Evolutionary conservation across 352 stramenopile species (phyloP).

Genomic region (Pythium monospermum): DNA sequence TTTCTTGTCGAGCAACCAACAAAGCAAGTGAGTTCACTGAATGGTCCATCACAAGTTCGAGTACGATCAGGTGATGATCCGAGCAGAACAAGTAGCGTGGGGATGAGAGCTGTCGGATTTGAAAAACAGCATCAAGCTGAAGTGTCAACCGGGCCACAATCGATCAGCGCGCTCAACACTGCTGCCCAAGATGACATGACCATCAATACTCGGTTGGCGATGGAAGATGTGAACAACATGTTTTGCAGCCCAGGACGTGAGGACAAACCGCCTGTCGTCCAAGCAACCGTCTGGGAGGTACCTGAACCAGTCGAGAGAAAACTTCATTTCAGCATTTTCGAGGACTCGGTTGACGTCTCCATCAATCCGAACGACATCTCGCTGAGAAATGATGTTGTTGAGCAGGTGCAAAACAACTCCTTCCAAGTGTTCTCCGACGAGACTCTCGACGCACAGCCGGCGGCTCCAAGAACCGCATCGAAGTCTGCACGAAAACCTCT

Average conservation of each 20-base stretch:
- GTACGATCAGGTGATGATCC: too few species aligned
- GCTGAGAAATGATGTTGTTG: conserved; percentile 32
- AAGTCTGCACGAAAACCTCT: conserved; percentile 53
- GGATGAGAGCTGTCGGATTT: too few species aligned
- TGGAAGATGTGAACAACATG: conserved; percentile 84
- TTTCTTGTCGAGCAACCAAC: too few species aligned
- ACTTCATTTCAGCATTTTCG: conserved; percentile 80
- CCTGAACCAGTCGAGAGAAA: conserved; percentile 75
- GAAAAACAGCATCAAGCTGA: neutral
- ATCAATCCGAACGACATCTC: conserved; percentile 47
- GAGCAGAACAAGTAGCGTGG: too few species aligned
- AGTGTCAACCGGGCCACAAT: neutral
- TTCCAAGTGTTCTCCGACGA: conserved; percentile 9
- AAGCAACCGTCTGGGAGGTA: conserved; percentile 39
- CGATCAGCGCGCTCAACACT: conserved; percentile 19
- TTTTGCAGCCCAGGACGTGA: conserved; percentile 74
- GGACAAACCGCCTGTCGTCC: conserved; percentile 18
- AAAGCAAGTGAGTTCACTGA: too few species aligned
- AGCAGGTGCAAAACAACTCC: conserved; percentile 21
- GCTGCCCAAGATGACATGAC: conserved; percentile 81
- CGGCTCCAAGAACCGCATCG: conserved; percentile 10
- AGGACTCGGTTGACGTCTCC: conserved; percentile 67
- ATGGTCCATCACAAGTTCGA: too few species aligned
- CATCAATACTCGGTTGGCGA: conserved; percentile 80
- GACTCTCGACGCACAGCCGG: neutral